These are phyloP conservation scores for Camptophora hylomeconis DNA, from an alignment of 2,329 filamentous ascomycete species.

Conservation along the genomic window DNA sequence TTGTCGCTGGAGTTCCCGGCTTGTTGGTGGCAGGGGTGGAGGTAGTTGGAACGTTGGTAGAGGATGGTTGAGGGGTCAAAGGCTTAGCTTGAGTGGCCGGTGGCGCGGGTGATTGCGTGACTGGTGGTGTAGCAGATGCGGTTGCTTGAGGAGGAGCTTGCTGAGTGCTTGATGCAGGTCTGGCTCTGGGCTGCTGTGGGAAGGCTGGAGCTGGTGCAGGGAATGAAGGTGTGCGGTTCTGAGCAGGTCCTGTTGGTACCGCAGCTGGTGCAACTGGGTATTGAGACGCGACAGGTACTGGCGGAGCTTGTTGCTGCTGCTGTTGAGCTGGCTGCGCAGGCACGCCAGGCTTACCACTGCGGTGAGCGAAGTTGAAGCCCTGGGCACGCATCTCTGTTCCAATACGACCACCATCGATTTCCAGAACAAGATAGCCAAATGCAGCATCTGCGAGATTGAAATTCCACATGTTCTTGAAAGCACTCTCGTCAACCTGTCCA, in stretches of 20 bases:
- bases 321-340: conserved; percentile 8
- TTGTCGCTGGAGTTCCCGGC: conserved; percentile 28
- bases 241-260: conserved; percentile 25
- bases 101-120: conserved; percentile 27
- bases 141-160: conserved; percentile 7
- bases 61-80: conserved; percentile 34
- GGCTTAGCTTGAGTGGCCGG: conserved; percentile 37
- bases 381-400: conserved; percentile 98
- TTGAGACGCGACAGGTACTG: conserved; percentile 7
- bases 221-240: conserved; percentile 27
- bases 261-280: conserved; percentile 18
- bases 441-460: conserved; percentile 88
- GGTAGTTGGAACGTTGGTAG: conserved; percentile 18
- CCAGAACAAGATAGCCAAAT: conserved; percentile 88
- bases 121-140: conserved; percentile 17
- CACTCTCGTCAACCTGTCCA: conserved; percentile 92
- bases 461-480: conserved; percentile 99
- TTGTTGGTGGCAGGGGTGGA: conserved; percentile 24
- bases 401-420: conserved; percentile 89
- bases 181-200: conserved; percentile 19
- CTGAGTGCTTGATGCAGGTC: conserved; percentile 6
- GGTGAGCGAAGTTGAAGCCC: conserved; percentile 97
- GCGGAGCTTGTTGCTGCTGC: conserved; percentile 7
- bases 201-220: conserved; percentile 26
- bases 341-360: conserved; percentile 43